Conservation (phyloP, 116 monocot species). For the Zostera marina region DNA sequence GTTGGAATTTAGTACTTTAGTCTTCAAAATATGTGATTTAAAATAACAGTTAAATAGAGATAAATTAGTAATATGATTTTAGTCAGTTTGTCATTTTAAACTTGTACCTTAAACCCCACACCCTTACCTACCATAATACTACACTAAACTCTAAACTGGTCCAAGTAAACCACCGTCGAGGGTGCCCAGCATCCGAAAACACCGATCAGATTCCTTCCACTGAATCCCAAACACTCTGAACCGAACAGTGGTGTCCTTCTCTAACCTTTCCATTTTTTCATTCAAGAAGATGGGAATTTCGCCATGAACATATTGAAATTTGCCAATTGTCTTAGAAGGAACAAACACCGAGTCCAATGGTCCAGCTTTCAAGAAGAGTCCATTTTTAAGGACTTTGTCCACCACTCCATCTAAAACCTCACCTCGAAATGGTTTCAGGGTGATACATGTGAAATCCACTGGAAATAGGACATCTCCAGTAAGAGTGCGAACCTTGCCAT, state of each 20-base stretch:
- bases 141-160: conserved; percentile 4
- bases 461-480: conserved; percentile 65
- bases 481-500: conserved; percentile 39
- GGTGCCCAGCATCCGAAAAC: conserved; percentile 42
- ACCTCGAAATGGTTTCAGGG: conserved; percentile 49
- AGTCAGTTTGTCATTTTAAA: too few species aligned
- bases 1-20: too few species aligned
- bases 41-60: too few species aligned
- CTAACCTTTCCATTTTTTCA: conserved; percentile 37
- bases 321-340: conserved; percentile 37
- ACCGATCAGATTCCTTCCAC: conserved; percentile 53
- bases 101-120: too few species aligned
- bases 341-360: conserved; percentile 49
- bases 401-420: conserved; percentile 49
- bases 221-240: conserved; percentile 56
- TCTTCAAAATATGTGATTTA: too few species aligned
- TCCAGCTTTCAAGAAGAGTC: conserved; percentile 53
- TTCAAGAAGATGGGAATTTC: conserved; percentile 54
- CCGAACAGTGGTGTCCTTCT: conserved; percentile 36
- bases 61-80: too few species aligned
- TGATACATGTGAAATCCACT: conserved; percentile 46
- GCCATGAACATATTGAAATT: conserved; percentile 37
- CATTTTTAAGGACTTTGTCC: conserved; percentile 59
- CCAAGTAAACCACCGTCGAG: conserved; percentile 65
- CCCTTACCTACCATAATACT: neutral